Percentiles rank a stretch among this genome's conserved stretches.
Evolutionary conservation across 192 early-diverging fungal species (phyloP).

Genomic region (Coemansia sp.): DNA sequence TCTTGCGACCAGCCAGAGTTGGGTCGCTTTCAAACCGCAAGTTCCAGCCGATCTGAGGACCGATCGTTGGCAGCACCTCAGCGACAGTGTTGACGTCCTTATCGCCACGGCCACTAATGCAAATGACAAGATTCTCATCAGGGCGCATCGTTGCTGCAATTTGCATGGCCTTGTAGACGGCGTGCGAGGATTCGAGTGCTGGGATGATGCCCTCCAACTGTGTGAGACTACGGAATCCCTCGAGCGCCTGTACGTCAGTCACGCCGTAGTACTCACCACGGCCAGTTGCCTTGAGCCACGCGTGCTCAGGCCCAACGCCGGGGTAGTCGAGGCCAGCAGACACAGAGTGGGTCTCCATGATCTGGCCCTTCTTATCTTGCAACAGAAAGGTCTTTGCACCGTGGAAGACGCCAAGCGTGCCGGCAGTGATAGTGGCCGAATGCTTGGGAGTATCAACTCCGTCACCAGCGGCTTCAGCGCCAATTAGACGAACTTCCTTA

Average conservation of each 20-base stretch:
- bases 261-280: constrained; percentile 83
- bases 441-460: constrained; percentile 86
- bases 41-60: constrained; percentile 90
- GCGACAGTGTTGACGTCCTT: constrained; percentile 96
- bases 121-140: constrained; percentile 86
- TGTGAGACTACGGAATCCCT: constrained; percentile 75
- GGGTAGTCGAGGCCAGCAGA: constrained; percentile 98
- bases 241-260: constrained; percentile 81
- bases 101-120: constrained; percentile 92
- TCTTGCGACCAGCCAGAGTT: constrained; percentile 24
- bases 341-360: constrained; percentile 92
- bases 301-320: constrained; percentile 96
- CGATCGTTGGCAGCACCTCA: constrained; percentile 85
- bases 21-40: constrained; percentile 61
- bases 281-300: constrained; percentile 83
- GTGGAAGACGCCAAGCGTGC: constrained; percentile 91
- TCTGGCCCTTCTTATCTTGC: constrained; percentile 96
- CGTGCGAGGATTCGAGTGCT: constrained; percentile 94
- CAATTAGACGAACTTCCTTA: constrained; percentile 79
- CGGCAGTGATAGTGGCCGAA: constrained; percentile 85
- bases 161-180: constrained; percentile 79
- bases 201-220: constrained; percentile 91
- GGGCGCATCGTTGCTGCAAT: constrained; percentile 71
- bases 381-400: constrained; percentile 94
- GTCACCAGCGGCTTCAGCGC: constrained; percentile 94